Evolutionary conservation across 768 basidiomycete genomes (phyloP).

Genomic region (Kwoniella europaea): DNA sequence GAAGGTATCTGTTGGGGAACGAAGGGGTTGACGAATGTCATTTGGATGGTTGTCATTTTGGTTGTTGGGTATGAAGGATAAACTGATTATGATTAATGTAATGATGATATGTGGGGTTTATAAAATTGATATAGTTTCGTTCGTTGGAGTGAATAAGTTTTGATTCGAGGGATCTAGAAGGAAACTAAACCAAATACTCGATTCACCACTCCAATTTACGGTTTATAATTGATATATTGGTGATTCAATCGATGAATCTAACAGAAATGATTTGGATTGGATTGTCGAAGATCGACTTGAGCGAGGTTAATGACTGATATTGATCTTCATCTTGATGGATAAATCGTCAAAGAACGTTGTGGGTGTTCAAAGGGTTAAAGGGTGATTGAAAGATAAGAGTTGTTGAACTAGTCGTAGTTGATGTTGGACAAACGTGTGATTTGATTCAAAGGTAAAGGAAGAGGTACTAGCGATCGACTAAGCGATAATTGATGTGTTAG

Average conservation of each 20-base stretch:
- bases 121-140: conserved; percentile 7
- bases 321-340: not conserved
- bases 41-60: conserved; percentile 12
- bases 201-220: too few species aligned
- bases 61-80: not conserved
- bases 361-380: not conserved
- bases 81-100: not conserved
- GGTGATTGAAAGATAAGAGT: not conserved
- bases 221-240: too few species aligned
- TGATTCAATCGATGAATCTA: conserved; percentile 9
- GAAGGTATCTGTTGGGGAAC: not conserved
- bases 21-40: conserved; percentile 1
- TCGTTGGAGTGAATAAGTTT: not conserved
- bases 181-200: not conserved
- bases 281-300: not conserved
- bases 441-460: not conserved
- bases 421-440: conserved; percentile 5
- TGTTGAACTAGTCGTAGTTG: not conserved
- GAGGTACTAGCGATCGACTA: not conserved
- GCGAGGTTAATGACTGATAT: conserved; percentile 15
- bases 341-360: too few species aligned
- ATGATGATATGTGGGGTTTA: conserved; percentile 1
- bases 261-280: too few species aligned
- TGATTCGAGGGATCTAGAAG: not conserved
- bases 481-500: not conserved